Percentiles rank a stretch among this genome's conserved stretches.
Evolutionary conservation across 345 rosid genomes (phyloP).

Genomic region (Corchorus olitorius): DNA sequence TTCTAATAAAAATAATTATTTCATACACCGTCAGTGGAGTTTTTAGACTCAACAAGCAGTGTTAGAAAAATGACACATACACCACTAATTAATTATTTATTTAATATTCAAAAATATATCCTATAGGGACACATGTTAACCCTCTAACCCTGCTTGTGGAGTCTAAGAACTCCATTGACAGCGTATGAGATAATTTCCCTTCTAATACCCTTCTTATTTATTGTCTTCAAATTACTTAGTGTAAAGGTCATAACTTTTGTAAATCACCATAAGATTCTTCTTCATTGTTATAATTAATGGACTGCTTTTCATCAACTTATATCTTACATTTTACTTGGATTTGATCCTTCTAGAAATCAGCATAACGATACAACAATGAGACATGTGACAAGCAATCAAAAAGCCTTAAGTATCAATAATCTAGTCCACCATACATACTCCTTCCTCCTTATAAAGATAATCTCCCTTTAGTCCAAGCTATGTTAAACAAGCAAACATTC

Average conservation of each 20-base stretch:
- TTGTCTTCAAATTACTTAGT: not conserved
- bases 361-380: not conserved
- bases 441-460: not conserved
- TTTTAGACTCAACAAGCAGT: too few relatives aligned
- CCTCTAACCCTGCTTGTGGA: too few relatives aligned
- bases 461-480: constrained; percentile 6
- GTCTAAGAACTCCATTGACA: too few relatives aligned
- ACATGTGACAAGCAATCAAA: not conserved
- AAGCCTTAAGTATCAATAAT: not conserved
- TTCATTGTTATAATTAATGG: not conserved
- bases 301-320: not conserved
- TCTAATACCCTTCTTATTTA: not conserved
- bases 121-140: too few relatives aligned
- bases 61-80: too few relatives aligned
- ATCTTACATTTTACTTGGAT: not conserved
- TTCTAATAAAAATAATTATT: not conserved
- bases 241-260: not conserved
- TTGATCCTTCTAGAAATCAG: not conserved
- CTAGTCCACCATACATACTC: too few relatives aligned
- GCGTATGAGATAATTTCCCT: too few relatives aligned
- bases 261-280: not conserved
- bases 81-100: too few relatives aligned
- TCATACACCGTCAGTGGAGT: too few relatives aligned
- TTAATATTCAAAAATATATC: too few relatives aligned
- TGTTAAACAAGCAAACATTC: not conserved